Conservation (phyloP, 2,329 filamentous ascomycete species). For the Dothideomycetidae sp. region DNA sequence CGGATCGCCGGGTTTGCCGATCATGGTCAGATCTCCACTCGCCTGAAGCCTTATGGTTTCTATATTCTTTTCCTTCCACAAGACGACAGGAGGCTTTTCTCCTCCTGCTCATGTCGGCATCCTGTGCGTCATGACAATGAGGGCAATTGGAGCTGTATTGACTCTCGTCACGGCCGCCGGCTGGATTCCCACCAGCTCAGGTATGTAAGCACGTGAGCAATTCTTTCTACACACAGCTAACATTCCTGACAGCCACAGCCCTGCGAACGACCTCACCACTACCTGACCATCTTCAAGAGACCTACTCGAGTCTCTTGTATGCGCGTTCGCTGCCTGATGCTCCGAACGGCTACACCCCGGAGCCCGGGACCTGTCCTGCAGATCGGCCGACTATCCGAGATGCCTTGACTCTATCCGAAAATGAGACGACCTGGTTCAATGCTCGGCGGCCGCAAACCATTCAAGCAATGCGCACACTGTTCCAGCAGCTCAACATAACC, state of each 20-base stretch:
- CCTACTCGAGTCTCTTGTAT: constrained; percentile 5
- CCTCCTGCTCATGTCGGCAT: too few species aligned
- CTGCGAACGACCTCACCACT: too few species aligned
- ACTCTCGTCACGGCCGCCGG: neutral
- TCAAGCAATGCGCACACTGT: constrained; percentile 57
- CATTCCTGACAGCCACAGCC: constrained; percentile 1
- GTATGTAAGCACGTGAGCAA: constrained; percentile 4
- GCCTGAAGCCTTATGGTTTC: too few species aligned
- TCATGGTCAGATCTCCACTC: too few species aligned
- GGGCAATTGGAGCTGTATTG: too few species aligned
- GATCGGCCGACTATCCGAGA: constrained; percentile 53
- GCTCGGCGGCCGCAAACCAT: constrained; percentile 59
- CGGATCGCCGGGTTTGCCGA: too few species aligned
- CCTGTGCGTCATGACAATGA: too few species aligned
- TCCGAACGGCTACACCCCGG: constrained; percentile 58
- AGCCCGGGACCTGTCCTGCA: constrained; percentile 52
- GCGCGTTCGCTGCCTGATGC: constrained; percentile 36
- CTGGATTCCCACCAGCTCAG: constrained; percentile 3
- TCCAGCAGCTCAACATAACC: constrained; percentile 58
- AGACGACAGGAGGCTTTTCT: too few species aligned
- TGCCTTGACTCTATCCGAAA: constrained; percentile 47
- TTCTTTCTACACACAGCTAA: neutral
- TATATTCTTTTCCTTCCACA: too few species aligned
- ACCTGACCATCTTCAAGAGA: too few species aligned
- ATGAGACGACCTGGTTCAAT: constrained; percentile 62